Base-by-base conservation (phyloP, 1,284 basidiomycete species). In the Marasmius tenuissimus region DNA sequence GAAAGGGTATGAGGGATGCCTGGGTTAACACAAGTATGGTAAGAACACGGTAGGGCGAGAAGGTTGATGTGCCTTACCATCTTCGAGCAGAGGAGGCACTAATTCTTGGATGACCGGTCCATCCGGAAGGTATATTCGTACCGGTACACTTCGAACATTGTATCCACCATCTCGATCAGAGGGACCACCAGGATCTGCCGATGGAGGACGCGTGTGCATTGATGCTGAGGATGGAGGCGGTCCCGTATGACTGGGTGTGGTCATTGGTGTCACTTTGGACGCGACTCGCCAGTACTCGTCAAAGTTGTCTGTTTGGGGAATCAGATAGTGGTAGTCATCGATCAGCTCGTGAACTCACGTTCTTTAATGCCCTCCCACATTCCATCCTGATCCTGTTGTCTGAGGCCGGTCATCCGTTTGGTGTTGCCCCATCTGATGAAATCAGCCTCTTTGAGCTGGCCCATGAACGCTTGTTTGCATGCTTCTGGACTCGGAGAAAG, bases 371-470 rank as follows among this genome's bases (percentile, higher is more conserved):
- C 95, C 68, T 97, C 93, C 96, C 96, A 98, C 59, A 97, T 86
- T 0, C 90, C 93, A 72, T 98, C 96, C 72, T 97, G 91, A 72
- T 97, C 96, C 35, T 85, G 86, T 73, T 94, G 92, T 60, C 94
- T 78, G 50, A 98, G 80, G 16, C 91, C 87, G 0, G 94, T 97
- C 77, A 97, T 94, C 37, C 94, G 85, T 72, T 94, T 93, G 18
- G 93, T 96, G 76, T 91, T 97, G 1, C 96, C 93, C 94, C 94
- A 97, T 58, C 96, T 82, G 58, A 97, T 88, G 72, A 96, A 97
- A 73, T 98, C 96, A 0, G 94, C 94, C 74, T 98, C 96, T 71
- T 97, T 97, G 53, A 97, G 76, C 72, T 96, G 92, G 7, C 92
- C 93, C 89, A 97, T 94, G 73, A 94, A 98, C 2, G 91, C 88